Evolutionary conservation across 306 rosid species (phyloP).

Genomic region (Cucurbita pepo): DNA sequence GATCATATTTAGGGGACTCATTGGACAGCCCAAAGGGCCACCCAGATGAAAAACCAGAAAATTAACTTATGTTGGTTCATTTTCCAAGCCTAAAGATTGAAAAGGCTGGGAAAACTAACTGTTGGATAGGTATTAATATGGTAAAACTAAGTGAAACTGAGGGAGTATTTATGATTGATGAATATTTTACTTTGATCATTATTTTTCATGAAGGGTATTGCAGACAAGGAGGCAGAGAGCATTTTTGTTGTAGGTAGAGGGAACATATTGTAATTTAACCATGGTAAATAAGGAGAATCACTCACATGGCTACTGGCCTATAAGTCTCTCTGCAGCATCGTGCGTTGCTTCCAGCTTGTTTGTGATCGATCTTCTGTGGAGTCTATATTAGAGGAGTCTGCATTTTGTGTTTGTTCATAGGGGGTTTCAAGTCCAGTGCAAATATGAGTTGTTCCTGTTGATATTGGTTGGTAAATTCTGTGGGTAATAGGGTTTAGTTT

Average conservation of each 20-base stretch:
- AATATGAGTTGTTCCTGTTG: conserved; percentile 17
- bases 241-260: conserved; percentile 44
- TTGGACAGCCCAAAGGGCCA: conserved; percentile 72
- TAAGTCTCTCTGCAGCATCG: conserved; percentile 19
- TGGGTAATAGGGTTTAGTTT: conserved; percentile 9
- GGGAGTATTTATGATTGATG: neutral
- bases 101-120: conserved; percentile 44
- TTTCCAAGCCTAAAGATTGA: conserved; percentile 24
- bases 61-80: conserved; percentile 22
- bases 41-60: conserved; percentile 37
- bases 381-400: conserved; percentile 9
- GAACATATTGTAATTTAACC: conserved; percentile 30
- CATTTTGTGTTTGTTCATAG: conserved; percentile 7
- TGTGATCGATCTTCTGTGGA: conserved; percentile 13
- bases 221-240: conserved; percentile 27
- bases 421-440: conserved; percentile 26
- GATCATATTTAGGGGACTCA: conserved; percentile 55
- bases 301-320: conserved; percentile 32
- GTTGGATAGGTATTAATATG: conserved; percentile 41
- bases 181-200: conserved; percentile 17
- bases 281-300: conserved; percentile 46
- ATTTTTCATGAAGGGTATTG: conserved; percentile 17
- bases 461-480: conserved; percentile 18
- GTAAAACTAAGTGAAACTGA: conserved; percentile 29
- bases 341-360: neutral